Evolutionary conservation across 768 basidiomycete genomes (phyloP).

Genomic region (Exsudoporus frostii): DNA sequence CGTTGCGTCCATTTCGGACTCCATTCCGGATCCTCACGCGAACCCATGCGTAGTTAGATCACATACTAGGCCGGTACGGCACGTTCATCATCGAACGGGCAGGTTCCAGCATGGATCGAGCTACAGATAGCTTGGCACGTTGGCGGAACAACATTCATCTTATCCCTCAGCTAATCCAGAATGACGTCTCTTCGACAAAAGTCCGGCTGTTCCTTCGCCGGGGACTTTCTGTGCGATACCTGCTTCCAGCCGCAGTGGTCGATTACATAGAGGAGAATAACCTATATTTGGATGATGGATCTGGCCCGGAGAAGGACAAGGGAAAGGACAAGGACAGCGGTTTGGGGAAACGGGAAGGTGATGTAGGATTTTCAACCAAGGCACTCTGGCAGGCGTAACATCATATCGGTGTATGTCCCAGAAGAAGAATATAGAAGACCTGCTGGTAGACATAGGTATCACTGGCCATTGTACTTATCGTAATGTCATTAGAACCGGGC

Average conservation of each 20-base stretch:
- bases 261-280: constrained; percentile 90
- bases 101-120: constrained; percentile 87
- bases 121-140: constrained; percentile 67
- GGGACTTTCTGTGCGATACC: constrained; percentile 82
- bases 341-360: constrained; percentile 29
- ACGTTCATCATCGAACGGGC: constrained; percentile 93
- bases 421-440: background rate
- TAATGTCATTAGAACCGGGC: background rate
- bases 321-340: constrained; percentile 35
- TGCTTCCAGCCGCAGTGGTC: constrained; percentile 87
- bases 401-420: background rate
- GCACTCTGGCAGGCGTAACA: constrained; percentile 6
- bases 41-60: constrained; percentile 67
- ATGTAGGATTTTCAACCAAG: constrained; percentile 11
- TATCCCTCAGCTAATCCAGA: constrained; percentile 92
- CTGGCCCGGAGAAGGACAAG: constrained; percentile 35
- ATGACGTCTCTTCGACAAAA: constrained; percentile 96
- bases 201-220: constrained; percentile 76
- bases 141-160: constrained; percentile 87
- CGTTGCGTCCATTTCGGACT: background rate
- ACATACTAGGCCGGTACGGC: constrained; percentile 94
- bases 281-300: constrained; percentile 65
- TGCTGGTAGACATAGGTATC: background rate
- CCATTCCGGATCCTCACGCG: constrained; percentile 13
- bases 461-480: constrained; percentile 2